A percentile compares a stretch with the other conserved stretches of the same genome.
Evolutionary conservation across 2,329 filamentous ascomycete genomes (phyloP).

Genomic region (Microcyclosporella mali): DNA sequence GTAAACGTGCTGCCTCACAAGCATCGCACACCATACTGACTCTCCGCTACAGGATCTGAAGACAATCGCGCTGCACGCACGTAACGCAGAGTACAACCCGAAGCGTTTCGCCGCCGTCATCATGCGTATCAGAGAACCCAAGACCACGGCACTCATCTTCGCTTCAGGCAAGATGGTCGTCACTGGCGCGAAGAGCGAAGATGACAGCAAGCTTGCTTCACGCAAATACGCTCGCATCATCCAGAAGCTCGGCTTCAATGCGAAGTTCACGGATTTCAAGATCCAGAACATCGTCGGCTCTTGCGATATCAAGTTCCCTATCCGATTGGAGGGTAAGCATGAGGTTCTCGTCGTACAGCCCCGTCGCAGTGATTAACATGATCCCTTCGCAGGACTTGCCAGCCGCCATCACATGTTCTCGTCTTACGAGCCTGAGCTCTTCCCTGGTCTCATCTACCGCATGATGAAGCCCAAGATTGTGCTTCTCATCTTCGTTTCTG

Average conservation of each 20-base stretch:
- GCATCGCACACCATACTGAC: neutral
- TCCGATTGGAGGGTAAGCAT: constrained; percentile 72
- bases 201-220: constrained; percentile 93
- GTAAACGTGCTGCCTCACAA: neutral
- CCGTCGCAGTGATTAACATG: too few relatives aligned
- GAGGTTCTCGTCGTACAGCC: too few relatives aligned
- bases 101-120: constrained; percentile 59
- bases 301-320: constrained; percentile 99
- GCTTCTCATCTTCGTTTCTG: constrained; percentile 87
- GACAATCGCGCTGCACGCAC: constrained; percentile 95
- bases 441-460: constrained; percentile 98
- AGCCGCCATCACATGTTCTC: constrained; percentile 99
- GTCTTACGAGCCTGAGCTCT: constrained; percentile 95
- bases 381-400: constrained; percentile 49
- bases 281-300: constrained; percentile 99
- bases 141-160: constrained; percentile 97
- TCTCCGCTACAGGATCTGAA: constrained; percentile 74
- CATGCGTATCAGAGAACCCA: constrained; percentile 98
- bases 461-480: constrained; percentile 99
- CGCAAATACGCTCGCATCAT: constrained; percentile 99
- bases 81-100: constrained; percentile 97
- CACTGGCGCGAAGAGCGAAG: constrained; percentile 94
- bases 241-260: constrained; percentile 90
- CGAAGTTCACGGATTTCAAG: constrained; percentile 99
- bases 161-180: constrained; percentile 98